These are phyloP conservation scores for Coffea humblotiana DNA, from an alignment of 305 asterid genomes.

Conservation along the genomic window DNA sequence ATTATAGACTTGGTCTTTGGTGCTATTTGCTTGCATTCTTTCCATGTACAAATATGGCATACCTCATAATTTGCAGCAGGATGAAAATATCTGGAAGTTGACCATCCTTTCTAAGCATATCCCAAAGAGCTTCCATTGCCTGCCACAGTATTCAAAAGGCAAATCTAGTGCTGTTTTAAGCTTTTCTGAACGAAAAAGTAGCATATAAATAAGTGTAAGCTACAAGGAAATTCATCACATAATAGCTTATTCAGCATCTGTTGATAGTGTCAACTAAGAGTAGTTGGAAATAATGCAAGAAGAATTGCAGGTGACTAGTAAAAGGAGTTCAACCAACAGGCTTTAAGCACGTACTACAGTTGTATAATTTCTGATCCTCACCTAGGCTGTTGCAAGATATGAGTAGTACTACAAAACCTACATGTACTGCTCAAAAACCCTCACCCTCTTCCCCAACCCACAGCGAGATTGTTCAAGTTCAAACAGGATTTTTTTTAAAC, in stretches of 20 bases:
- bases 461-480: background rate
- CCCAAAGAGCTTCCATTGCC: slow-evolving; percentile 74
- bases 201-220: background rate
- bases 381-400: background rate
- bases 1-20: background rate
- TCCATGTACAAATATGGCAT: slow-evolving; percentile 17
- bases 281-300: background rate
- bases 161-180: slow-evolving; percentile 1
- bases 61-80: slow-evolving; percentile 80
- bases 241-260: background rate
- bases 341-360: background rate
- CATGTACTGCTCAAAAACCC: background rate
- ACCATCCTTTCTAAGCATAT: slow-evolving; percentile 73
- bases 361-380: background rate
- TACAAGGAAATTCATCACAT: background rate
- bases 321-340: background rate
- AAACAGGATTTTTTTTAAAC: background rate
- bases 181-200: background rate
- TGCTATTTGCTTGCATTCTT: background rate
- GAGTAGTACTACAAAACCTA: background rate
- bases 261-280: background rate
- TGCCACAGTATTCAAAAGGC: slow-evolving; percentile 33
- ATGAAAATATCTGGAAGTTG: slow-evolving; percentile 69
- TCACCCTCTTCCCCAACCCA: too few relatives aligned
- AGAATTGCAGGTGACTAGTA: background rate